Base-by-base conservation (phyloP, 2,329 filamentous ascomycete species). In the Colletotrichum gigasporum region DNA sequence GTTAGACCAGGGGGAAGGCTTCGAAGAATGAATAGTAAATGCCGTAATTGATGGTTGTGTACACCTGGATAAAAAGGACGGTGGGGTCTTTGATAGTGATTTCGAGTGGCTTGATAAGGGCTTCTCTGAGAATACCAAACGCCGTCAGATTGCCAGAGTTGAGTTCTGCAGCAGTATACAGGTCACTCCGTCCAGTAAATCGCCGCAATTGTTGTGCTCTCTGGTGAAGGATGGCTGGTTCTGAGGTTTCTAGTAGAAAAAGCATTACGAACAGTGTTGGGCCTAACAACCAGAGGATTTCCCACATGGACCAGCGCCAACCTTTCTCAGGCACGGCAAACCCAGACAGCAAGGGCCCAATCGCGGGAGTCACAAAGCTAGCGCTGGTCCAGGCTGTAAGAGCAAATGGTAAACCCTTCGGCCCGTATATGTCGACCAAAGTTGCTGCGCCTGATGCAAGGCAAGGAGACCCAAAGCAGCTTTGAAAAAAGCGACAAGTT, bases 231-330 rank as follows among this genome's bases (percentile, higher is more conserved):
- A n/a, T n/a, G n/a, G n/a, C n/a, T n/a, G n/a, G 45, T 68, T 37
- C 74, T 55, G 79, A 84, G 0, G 89, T 91, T 77, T 91, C 89
- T 0, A 89, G 90, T 22, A 91, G 82, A 66, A 86, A 80, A 65
- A 88, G 71, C 70, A 90, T 82, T 82, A 91, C 85, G 51, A 83
- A 51, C 16, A 90, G 67, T 12, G 34, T 22, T 4, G 39, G 35
- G 8, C 35, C 34, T 5, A 51, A 47, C 16, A 83, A 78, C 66
- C 83, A 79, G 77, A 60, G n/a, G 11, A 52, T 22, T 22, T 64
- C 61, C 35, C 81, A 83, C 32, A 80, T 73, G 0, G 80, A 75
- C 82, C 82, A 85, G 10, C 80, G 77, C 83, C 83, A 86, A 4
- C 70, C 70, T 63, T 80, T 73, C 1, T 74, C 78, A 3, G 75